A percentile compares a stretch with the other conserved stretches of the same genome.
phyloP scores from a whole-genome alignment of 805 yeast species.

The Clavispora asparagi region DNA sequence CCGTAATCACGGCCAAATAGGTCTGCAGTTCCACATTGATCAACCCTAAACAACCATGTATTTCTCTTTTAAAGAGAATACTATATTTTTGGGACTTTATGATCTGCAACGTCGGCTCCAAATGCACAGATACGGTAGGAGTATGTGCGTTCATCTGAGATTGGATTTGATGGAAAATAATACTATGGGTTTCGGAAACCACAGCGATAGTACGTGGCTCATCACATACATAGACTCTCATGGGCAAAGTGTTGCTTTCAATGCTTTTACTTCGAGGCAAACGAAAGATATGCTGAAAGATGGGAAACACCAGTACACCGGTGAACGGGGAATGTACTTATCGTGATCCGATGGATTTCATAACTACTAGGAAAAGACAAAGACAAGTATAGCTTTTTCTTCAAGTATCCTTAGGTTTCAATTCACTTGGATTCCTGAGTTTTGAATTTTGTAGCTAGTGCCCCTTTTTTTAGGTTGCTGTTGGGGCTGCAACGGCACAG shows the following conservation, averaged over 20 bases:
- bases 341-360: neutral
- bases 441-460: too few species aligned
- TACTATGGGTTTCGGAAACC: conserved; percentile 12
- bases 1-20: conserved; percentile 75
- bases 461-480: neutral
- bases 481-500: neutral
- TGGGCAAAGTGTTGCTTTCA: neutral
- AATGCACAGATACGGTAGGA: conserved; percentile 44
- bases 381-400: neutral
- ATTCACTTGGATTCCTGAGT: too few species aligned
- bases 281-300: neutral
- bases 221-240: conserved; percentile 11
- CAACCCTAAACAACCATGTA: conserved; percentile 74
- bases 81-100: conserved; percentile 35
- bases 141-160: neutral
- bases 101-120: conserved; percentile 33
- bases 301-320: neutral
- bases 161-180: conserved; percentile 9
- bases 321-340: too few species aligned
- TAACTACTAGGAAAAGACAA: neutral
- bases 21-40: conserved; percentile 63
- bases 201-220: conserved; percentile 15
- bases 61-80: conserved; percentile 33
- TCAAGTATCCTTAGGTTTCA: too few species aligned
- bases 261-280: neutral